Evolutionary conservation across 2,329 filamentous ascomycete genomes (phyloP), one percentile per base, ranked within the genome.

Genomic region (Fusarium albidum): DNA sequence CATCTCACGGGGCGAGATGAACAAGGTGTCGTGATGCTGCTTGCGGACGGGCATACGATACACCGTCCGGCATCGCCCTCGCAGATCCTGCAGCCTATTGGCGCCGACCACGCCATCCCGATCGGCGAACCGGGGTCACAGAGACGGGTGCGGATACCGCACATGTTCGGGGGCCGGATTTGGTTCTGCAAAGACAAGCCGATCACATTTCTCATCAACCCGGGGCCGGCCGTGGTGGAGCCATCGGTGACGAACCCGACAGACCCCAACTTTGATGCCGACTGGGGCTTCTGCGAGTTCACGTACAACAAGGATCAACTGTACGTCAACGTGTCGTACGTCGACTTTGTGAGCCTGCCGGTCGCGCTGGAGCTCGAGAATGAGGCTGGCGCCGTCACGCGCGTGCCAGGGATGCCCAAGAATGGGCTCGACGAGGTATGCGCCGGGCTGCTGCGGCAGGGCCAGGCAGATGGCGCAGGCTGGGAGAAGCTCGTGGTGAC

Each of bases 331-430:
- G 86, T 93, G 64, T 85, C 80, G 57, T 88, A 89, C 69, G 90
- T 93, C 46, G 90, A 93, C 75, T 93, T 93, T 72, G 82, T 92
- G 56, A 77, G 77, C 63, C 69, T 88, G 61, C 86, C 88, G n/a
- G 80, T 89, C 44, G 80, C 82, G 1, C 77, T 88, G 58, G 69
- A 72, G 54, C 78, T 88, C 38, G 72, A 73, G 48, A 81, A 79
- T 55, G 75, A 75, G 15, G 69, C 71, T 37, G 82, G 80, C 37
- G 58, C 61, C 10, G 67, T 74, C 14, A 77, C 78, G 57, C 72
- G 67, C 13, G 82, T 85, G 9, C 68, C 71, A n/a, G 83, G 83
- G 18, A 70, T 84, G 56, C 76, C 77, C 3, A 45, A 70, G 29
- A 71, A 76, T 50, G 82, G 79, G 8, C 73, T 85, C 33, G 69